Conservation (phyloP, 2,329 filamentous ascomycete species). For the Aspergillus clavatus region DNA sequence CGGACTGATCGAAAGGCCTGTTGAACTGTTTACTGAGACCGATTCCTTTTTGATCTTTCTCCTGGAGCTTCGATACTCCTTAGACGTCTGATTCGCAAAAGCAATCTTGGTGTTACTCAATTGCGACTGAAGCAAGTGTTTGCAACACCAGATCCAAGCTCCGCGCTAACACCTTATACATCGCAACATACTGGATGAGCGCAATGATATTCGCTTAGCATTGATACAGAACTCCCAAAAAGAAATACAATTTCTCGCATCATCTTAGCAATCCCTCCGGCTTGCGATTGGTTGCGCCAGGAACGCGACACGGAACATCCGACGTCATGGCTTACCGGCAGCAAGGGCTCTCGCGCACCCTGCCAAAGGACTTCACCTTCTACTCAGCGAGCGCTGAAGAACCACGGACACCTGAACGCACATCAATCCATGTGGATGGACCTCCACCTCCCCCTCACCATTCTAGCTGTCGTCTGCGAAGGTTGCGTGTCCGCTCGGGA, state of each 20-base stretch:
- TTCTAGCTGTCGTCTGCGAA: slow-evolving; percentile 39
- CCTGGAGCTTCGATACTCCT: not conserved
- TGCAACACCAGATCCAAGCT: not conserved
- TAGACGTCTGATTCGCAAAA: not conserved
- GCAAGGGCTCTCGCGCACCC: slow-evolving; percentile 40
- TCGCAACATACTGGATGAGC: not conserved
- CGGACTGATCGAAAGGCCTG: slow-evolving; percentile 5
- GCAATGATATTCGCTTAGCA: not conserved
- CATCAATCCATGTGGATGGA: slow-evolving; percentile 34
- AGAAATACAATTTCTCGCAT: not conserved
- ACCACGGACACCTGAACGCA: slow-evolving; percentile 43
- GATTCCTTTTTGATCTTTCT: slow-evolving; percentile 1
- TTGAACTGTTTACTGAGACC: slow-evolving; percentile 9
- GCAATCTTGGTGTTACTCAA: not conserved
- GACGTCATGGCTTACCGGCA: slow-evolving; percentile 37
- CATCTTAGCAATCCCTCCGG: not conserved
- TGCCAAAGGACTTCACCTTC: slow-evolving; percentile 46
- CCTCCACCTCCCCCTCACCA: slow-evolving; percentile 45
- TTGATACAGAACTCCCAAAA: not conserved
- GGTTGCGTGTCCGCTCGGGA: slow-evolving; percentile 36
- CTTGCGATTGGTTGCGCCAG: not conserved
- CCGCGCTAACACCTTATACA: not conserved
- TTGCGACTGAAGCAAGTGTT: not conserved
- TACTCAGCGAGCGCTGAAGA: slow-evolving; percentile 30
- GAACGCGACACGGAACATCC: not conserved